A percentile compares a stretch with the other conserved stretches of the same genome.
phyloP scores from a whole-genome alignment of 2,329 filamentous ascomycete genomes.

The Emydomyces testavorans region DNA sequence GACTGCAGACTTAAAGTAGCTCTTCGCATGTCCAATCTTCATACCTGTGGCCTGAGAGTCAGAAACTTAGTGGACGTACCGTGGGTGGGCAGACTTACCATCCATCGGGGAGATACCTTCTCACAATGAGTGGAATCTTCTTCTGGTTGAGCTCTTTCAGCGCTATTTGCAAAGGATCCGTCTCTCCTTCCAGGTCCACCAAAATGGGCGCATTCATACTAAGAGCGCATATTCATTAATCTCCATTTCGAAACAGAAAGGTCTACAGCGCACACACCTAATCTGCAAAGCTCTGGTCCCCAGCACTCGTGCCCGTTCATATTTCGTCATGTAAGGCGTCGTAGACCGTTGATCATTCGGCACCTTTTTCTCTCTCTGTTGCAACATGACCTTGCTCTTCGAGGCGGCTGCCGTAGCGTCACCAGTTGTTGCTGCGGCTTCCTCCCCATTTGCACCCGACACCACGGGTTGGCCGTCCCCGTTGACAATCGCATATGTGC shows the following conservation, averaged over 20 bases:
- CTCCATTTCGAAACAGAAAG: neutral
- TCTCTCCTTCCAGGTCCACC: slow-evolving; percentile 94
- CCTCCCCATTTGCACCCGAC: slow-evolving; percentile 31
- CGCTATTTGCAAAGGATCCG: slow-evolving; percentile 91
- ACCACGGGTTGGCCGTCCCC: slow-evolving; percentile 40
- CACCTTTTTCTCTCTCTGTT: slow-evolving; percentile 69
- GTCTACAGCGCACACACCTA: slow-evolving; percentile 49
- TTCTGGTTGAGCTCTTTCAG: slow-evolving; percentile 96
- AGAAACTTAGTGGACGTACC: slow-evolving; percentile 2
- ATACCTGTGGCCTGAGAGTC: slow-evolving; percentile 51
- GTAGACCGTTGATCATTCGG: slow-evolving; percentile 77
- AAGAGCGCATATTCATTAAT: slow-evolving; percentile 20
- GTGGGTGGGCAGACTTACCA: slow-evolving; percentile 50
- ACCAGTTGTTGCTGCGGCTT: slow-evolving; percentile 35
- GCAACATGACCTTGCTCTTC: slow-evolving; percentile 45
- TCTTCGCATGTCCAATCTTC: slow-evolving; percentile 99
- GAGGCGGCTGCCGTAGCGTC: slow-evolving; percentile 39
- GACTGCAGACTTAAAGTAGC: slow-evolving; percentile 47
- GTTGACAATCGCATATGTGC: slow-evolving; percentile 42
- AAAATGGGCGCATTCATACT: slow-evolving; percentile 97
- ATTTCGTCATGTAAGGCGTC: slow-evolving; percentile 99
- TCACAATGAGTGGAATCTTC: slow-evolving; percentile 93
- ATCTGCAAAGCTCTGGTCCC: slow-evolving; percentile 92
- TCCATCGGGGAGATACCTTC: slow-evolving; percentile 92
- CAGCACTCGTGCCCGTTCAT: slow-evolving; percentile 85